Evolutionary conservation across 208 protist genomes (phyloP).

Genomic region (Leishmania tarentolae): DNA sequence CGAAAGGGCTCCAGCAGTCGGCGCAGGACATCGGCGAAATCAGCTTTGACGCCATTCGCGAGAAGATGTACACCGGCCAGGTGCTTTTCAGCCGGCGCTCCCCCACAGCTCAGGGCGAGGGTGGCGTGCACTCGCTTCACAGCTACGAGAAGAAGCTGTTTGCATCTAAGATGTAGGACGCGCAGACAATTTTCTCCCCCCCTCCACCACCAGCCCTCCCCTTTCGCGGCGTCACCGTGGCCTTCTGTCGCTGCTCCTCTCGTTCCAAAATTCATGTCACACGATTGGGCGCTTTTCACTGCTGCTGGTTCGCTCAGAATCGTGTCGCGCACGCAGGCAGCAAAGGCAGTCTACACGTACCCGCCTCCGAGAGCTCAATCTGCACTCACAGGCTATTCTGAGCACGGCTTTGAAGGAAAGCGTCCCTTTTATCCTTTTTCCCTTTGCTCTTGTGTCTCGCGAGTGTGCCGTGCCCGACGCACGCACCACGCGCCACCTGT

Average conservation of each 20-base stretch:
- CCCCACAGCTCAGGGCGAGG: constrained; percentile 91
- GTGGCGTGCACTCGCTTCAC: constrained; percentile 92
- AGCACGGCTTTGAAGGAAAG: not conserved
- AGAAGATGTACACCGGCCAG: constrained; percentile 91
- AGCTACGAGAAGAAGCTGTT: constrained; percentile 93
- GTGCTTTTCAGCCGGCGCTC: constrained; percentile 93
- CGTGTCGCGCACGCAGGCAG: not conserved
- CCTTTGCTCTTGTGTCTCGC: not conserved
- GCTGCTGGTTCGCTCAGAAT: not conserved
- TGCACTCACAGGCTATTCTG: not conserved
- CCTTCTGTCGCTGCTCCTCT: not conserved
- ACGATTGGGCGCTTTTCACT: not conserved
- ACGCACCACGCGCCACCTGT: not conserved
- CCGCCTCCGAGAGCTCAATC: not conserved
- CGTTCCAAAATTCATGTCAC: not conserved
- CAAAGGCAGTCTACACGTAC: not conserved
- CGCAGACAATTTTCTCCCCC: not conserved
- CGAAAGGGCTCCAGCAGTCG: constrained; percentile 92
- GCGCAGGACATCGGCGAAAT: constrained; percentile 93
- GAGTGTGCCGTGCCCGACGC: not conserved
- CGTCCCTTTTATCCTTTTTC: not conserved
- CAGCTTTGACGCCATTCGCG: constrained; percentile 77
- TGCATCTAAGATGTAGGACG: constrained; percentile 68
- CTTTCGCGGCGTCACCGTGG: not conserved
- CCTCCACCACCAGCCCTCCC: not conserved